Conservation (phyloP, 2,329 filamentous ascomycete genomes). For the Gaeumannomyces tritici region DNA sequence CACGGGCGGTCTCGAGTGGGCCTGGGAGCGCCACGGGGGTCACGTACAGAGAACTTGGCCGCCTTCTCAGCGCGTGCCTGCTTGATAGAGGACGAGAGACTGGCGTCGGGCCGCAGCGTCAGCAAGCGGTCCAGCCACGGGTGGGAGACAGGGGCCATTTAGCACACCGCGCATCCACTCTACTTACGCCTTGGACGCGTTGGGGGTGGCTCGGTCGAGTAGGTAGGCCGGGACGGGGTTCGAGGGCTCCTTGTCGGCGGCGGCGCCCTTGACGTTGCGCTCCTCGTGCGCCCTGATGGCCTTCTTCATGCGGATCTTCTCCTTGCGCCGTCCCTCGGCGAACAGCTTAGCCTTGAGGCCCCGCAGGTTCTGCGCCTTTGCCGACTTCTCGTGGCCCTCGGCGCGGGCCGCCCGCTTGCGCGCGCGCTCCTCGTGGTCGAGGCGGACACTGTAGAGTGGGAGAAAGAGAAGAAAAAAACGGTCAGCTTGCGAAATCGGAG, state of each 20-base stretch:
- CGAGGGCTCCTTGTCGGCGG: conserved; percentile 66
- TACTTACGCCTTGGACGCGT: conserved; percentile 20
- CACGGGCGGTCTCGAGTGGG: not conserved
- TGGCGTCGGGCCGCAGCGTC: not conserved
- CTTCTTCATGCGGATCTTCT: conserved; percentile 99
- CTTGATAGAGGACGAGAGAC: conserved; percentile 76
- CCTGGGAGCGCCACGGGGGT: not conserved
- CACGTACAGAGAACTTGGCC: conserved; percentile 70
- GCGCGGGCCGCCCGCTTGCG: conserved; percentile 76
- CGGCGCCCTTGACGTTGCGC: conserved; percentile 82
- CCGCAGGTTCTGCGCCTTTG: conserved; percentile 87
- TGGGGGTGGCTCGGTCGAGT: conserved; percentile 62
- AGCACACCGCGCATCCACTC: too few species aligned
- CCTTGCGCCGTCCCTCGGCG: conserved; percentile 85
- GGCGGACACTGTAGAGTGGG: conserved; percentile 41
- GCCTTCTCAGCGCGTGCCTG: conserved; percentile 92
- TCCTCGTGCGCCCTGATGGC: conserved; percentile 91
- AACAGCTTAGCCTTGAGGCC: conserved; percentile 88
- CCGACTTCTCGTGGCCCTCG: conserved; percentile 76
- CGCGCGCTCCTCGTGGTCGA: conserved; percentile 77
- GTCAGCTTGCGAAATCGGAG: conserved; percentile 12
- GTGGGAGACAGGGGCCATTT: too few species aligned
- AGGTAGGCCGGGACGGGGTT: conserved; percentile 87
- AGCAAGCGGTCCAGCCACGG: not conserved
- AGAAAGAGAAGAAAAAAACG: conserved; percentile 11